Percentiles rank a stretch among this genome's conserved stretches.
Conservation (phyloP, 2,329 filamentous ascomycete species). For the Scopulariopsis brevicaulis region DNA sequence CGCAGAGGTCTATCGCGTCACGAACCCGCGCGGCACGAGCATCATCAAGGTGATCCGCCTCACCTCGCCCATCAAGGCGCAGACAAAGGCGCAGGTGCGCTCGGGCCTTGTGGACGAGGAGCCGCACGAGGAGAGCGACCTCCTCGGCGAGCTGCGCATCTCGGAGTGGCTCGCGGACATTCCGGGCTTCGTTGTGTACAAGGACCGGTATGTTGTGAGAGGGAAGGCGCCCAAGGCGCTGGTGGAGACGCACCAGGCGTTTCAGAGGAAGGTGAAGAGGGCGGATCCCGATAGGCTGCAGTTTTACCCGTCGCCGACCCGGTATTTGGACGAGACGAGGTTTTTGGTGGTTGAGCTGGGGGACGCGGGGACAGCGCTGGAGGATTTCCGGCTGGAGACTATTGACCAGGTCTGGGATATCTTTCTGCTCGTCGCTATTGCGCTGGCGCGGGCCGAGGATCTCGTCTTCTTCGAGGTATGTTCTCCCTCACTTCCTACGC, state of each 20-base stretch:
- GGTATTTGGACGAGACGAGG: slow-evolving; percentile 43
- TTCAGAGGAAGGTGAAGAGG: slow-evolving; percentile 40
- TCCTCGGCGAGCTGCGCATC: slow-evolving; percentile 48
- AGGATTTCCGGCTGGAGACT: slow-evolving; percentile 40
- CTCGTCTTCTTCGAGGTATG: slow-evolving; percentile 47
- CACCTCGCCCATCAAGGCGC: slow-evolving; percentile 42
- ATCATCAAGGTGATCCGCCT: slow-evolving; percentile 56
- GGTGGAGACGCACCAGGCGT: slow-evolving; percentile 47
- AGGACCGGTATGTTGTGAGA: slow-evolving; percentile 48
- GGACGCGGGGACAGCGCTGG: slow-evolving; percentile 48
- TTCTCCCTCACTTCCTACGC: not conserved
- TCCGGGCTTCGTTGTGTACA: slow-evolving; percentile 55
- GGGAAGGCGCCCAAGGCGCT: slow-evolving; percentile 42
- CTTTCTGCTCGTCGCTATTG: slow-evolving; percentile 48
- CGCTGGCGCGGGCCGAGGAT: slow-evolving; percentile 47
- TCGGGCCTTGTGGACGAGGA: slow-evolving; percentile 47
- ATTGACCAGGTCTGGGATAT: slow-evolving; percentile 50
- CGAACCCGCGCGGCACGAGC: slow-evolving; percentile 45
- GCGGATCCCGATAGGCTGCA: slow-evolving; percentile 44
- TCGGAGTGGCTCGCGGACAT: slow-evolving; percentile 54
- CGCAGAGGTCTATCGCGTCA: slow-evolving; percentile 54
- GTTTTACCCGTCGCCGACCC: slow-evolving; percentile 50
- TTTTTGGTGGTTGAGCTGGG: slow-evolving; percentile 54
- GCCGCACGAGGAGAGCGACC: slow-evolving; percentile 40
- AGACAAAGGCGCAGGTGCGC: slow-evolving; percentile 43